phyloP scores from a whole-genome alignment of 2,329 filamentous ascomycete genomes.

The Beauveria sp. region DNA sequence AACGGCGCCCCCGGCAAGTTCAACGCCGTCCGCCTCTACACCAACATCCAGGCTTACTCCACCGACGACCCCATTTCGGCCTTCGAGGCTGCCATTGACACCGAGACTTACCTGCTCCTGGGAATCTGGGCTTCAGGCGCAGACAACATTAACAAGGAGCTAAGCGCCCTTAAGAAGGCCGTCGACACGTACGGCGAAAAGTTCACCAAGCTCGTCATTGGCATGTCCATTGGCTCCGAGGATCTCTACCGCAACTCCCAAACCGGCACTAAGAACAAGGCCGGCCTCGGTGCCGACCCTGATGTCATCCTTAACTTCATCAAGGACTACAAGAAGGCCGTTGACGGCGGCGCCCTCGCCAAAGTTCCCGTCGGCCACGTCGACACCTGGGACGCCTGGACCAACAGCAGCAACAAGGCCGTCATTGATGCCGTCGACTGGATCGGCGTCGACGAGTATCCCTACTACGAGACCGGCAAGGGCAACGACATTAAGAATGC shows the following conservation, averaged over 20 bases:
- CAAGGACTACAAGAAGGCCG: constrained; percentile 51
- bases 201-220: constrained; percentile 51
- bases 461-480: constrained; percentile 55
- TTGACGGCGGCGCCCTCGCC: constrained; percentile 37
- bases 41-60: constrained; percentile 56
- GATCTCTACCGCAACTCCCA: constrained; percentile 56
- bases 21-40: constrained; percentile 57
- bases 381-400: constrained; percentile 60
- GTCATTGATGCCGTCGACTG: constrained; percentile 58
- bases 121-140: constrained; percentile 56
- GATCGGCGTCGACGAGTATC: constrained; percentile 58
- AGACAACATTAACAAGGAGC: constrained; percentile 50
- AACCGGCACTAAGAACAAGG: constrained; percentile 55
- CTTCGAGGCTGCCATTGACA: constrained; percentile 61
- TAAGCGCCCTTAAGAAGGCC: constrained; percentile 50
- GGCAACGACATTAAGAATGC: constrained; percentile 49
- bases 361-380: constrained; percentile 55
- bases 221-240: constrained; percentile 59
- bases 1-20: constrained; percentile 44
- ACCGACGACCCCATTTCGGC: constrained; percentile 74
- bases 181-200: constrained; percentile 43
- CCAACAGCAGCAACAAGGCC: constrained; percentile 48
- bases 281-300: constrained; percentile 51
- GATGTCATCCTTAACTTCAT: constrained; percentile 58
- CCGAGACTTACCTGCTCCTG: constrained; percentile 53